Percentiles rank a stretch among this genome's conserved stretches.
Evolutionary conservation across 805 yeast species (phyloP).

Genomic region (Hanseniaspora meyeri): DNA sequence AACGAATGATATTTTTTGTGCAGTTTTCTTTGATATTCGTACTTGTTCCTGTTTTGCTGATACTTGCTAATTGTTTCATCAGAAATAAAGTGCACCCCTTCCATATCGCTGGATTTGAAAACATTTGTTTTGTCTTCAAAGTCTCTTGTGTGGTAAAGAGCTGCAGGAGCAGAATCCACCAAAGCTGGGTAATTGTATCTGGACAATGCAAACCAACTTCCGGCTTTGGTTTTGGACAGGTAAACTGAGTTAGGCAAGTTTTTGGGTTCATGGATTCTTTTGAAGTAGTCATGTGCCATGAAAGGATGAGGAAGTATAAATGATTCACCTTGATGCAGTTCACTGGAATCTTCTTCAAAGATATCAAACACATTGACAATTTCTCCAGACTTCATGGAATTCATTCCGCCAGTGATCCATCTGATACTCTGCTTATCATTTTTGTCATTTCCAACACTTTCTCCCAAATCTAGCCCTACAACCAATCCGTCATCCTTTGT

Average conservation of each 20-base stretch:
- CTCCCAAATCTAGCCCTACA: conserved; percentile 4
- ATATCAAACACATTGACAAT: conserved; percentile 75
- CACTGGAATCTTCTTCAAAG: conserved; percentile 24
- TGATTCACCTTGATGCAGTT: conserved; percentile 25
- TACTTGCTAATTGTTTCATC: conserved; percentile 3
- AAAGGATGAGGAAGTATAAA: conserved; percentile 62
- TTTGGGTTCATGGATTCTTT: conserved; percentile 17
- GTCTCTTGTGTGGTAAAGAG: conserved; percentile 35
- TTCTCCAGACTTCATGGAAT: conserved; percentile 5
- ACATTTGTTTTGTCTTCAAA: conserved; percentile 13
- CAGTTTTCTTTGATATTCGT: conserved; percentile 3
- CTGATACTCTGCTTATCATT: conserved; percentile 27
- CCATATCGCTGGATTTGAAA: neutral
- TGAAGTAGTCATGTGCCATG: conserved; percentile 18
- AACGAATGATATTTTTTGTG: neutral
- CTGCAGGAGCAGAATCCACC: conserved; percentile 65
- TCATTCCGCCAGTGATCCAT: conserved; percentile 36
- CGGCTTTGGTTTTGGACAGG: conserved; percentile 48
- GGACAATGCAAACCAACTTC: conserved; percentile 81
- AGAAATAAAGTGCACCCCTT: conserved; percentile 9
- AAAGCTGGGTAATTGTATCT: conserved; percentile 65
- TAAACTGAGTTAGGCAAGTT: conserved; percentile 34
- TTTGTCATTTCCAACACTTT: neutral
- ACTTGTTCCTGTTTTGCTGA: neutral
- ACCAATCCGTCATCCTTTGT: conserved; percentile 5